Evolutionary conservation across 352 stramenopile species (phyloP).

Genomic region (Phytophthora fragariae): DNA sequence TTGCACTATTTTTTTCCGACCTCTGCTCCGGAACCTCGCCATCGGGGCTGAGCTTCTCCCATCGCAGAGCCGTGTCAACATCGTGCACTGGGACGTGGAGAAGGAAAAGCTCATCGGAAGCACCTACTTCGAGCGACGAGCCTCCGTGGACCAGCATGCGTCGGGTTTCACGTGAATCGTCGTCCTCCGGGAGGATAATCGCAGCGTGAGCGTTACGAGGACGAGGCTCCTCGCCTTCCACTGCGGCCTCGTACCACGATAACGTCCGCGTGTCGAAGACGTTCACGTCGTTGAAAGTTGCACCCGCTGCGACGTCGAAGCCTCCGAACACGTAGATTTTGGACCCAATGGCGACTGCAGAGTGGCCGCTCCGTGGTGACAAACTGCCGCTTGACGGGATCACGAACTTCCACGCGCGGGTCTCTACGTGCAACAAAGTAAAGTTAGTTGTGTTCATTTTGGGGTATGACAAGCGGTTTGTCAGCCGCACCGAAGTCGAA

Average conservation of each 20-base stretch:
- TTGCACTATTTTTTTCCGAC: too few relatives aligned
- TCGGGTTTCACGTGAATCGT: constrained; percentile 2
- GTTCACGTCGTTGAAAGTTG: too few relatives aligned
- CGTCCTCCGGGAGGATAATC: constrained; percentile 35
- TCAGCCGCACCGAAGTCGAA: constrained; percentile 56
- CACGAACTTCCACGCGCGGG: constrained; percentile 34
- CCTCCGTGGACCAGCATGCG: constrained; percentile 67
- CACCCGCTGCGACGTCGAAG: constrained; percentile 42
- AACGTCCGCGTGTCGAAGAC: too few relatives aligned
- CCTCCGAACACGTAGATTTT: constrained; percentile 68
- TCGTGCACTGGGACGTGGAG: constrained; percentile 35
- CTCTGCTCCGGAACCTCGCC: neutral
- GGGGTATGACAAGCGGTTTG: neutral
- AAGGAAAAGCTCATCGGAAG: constrained; percentile 65
- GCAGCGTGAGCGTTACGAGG: constrained; percentile 65
- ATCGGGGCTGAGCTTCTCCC: constrained; percentile 34
- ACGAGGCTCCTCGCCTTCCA: too few relatives aligned
- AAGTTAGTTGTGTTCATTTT: neutral
- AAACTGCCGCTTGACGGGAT: constrained; percentile 32
- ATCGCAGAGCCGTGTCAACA: constrained; percentile 9
- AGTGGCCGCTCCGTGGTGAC: constrained; percentile 66
- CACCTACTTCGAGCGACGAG: constrained; percentile 61
- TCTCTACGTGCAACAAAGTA: constrained; percentile 1
- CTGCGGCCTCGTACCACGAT: too few relatives aligned
- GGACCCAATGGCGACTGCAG: constrained; percentile 52